Evolutionary conservation across 768 basidiomycete species (phyloP).

Genomic region (Hebeloma cylindrosporum): DNA sequence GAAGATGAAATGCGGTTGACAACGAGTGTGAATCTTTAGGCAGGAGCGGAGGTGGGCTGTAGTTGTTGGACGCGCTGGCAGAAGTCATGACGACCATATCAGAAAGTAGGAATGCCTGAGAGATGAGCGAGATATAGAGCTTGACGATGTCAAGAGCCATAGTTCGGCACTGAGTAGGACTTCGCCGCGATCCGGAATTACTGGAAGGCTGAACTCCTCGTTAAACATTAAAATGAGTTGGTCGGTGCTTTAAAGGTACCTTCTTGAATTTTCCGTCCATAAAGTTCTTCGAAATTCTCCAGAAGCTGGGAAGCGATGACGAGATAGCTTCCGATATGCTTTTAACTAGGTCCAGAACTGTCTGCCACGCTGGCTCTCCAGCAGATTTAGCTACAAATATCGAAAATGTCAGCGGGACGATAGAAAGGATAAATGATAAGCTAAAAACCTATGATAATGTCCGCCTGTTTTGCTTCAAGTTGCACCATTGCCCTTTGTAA

Average conservation of each 20-base stretch:
- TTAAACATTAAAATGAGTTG: too few relatives aligned
- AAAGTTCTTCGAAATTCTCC: constrained; percentile 86
- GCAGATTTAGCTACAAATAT: constrained; percentile 55
- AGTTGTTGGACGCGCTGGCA: constrained; percentile 25
- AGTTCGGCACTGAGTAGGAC: constrained; percentile 76
- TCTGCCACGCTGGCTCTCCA: constrained; percentile 79
- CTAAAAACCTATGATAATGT: constrained; percentile 54
- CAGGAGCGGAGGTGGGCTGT: constrained; percentile 48
- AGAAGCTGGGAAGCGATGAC: constrained; percentile 82
- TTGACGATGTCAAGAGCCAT: constrained; percentile 89
- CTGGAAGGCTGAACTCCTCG: constrained; percentile 20
- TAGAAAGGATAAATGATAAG: not conserved
- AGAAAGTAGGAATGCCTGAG: constrained; percentile 80
- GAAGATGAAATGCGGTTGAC: constrained; percentile 74
- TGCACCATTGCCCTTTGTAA: constrained; percentile 56
- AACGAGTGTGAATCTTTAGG: constrained; percentile 77
- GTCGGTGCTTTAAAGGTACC: too few relatives aligned
- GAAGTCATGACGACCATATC: constrained; percentile 62
- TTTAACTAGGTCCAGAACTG: constrained; percentile 74
- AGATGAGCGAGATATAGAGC: constrained; percentile 79
- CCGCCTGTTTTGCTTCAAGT: constrained; percentile 61
- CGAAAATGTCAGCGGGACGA: not conserved
- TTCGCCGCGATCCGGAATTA: constrained; percentile 60
- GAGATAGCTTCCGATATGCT: constrained; percentile 79
- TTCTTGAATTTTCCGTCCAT: constrained; percentile 91